phyloP scores from a whole-genome alignment of 441 rosid species.

The Eruca vesicaria region DNA sequence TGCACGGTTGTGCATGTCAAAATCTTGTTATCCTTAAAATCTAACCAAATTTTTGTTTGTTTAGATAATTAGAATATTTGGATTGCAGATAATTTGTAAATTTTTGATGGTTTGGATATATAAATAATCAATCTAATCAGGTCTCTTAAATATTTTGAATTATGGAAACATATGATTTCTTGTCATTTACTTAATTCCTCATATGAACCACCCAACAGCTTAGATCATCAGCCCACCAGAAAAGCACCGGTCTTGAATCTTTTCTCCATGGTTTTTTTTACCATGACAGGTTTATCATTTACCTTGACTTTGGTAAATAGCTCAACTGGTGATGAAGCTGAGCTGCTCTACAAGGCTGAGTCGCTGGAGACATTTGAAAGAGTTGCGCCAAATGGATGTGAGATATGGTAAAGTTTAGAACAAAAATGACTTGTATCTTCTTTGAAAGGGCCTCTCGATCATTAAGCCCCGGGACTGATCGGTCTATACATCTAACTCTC shows the following conservation, averaged over 20 bases:
- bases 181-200: not conserved
- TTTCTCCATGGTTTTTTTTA: conserved; percentile 13
- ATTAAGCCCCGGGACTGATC: conserved; percentile 42
- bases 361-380: conserved; percentile 80
- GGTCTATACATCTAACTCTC: not conserved
- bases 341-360: conserved; percentile 54
- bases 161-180: not conserved
- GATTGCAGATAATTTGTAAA: too few species aligned
- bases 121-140: too few species aligned
- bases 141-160: too few species aligned
- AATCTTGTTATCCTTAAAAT: too few species aligned
- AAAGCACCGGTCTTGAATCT: too few species aligned
- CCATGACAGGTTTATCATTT: conserved; percentile 68
- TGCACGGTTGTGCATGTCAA: too few species aligned
- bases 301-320: conserved; percentile 54
- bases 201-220: not conserved
- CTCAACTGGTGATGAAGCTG: conserved; percentile 47
- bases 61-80: too few species aligned
- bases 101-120: too few species aligned
- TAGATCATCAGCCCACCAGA: too few species aligned
- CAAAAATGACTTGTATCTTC: conserved; percentile 77
- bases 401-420: conserved; percentile 64
- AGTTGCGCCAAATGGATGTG: conserved; percentile 93
- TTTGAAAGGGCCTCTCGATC: conserved; percentile 64
- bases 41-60: too few species aligned